Conservation (phyloP, 2,329 filamentous ascomycete genomes). For the Xylariaceae sp. region DNA sequence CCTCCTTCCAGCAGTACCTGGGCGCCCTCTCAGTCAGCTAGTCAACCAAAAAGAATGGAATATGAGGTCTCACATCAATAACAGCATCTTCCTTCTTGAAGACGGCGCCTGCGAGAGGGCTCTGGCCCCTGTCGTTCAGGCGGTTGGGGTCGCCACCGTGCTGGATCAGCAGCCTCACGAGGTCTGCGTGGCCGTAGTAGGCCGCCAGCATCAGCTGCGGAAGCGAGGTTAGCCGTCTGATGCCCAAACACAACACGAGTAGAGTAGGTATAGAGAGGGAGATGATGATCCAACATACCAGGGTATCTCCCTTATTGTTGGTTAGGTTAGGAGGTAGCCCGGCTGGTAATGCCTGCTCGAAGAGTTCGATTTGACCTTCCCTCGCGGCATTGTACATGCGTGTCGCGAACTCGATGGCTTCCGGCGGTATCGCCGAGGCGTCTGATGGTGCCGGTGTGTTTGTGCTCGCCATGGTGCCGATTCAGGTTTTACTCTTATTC, state of each 20-base stretch:
- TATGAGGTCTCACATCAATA: conserved; percentile 51
- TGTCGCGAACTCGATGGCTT: conserved; percentile 59
- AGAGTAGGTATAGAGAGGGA: too few relatives aligned
- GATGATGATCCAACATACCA: conserved; percentile 42
- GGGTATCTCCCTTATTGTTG: conserved; percentile 67
- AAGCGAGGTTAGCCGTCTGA: too few relatives aligned
- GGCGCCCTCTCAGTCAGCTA: too few relatives aligned
- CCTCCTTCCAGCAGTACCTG: conserved; percentile 46
- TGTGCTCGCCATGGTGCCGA: conserved; percentile 18
- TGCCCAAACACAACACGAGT: too few relatives aligned
- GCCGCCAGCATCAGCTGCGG: conserved; percentile 63
- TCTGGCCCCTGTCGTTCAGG: conserved; percentile 63
- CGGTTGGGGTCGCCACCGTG: conserved; percentile 62
- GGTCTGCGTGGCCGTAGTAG: conserved; percentile 60
- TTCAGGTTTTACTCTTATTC: not conserved
- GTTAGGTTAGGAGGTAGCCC: conserved; percentile 66
- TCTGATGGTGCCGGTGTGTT: conserved; percentile 4
- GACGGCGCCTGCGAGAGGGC: conserved; percentile 63
- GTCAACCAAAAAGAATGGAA: too few relatives aligned
- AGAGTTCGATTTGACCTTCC: conserved; percentile 49
- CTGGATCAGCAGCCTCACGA: conserved; percentile 55
- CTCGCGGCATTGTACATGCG: conserved; percentile 64
- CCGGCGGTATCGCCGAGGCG: conserved; percentile 46
- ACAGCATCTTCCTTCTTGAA: conserved; percentile 66
- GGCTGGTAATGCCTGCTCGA: conserved; percentile 58